These are phyloP conservation scores for Paraphoma chrysanthemicola DNA, from an alignment of 2,329 filamentous ascomycete species.

Conservation along the genomic window DNA sequence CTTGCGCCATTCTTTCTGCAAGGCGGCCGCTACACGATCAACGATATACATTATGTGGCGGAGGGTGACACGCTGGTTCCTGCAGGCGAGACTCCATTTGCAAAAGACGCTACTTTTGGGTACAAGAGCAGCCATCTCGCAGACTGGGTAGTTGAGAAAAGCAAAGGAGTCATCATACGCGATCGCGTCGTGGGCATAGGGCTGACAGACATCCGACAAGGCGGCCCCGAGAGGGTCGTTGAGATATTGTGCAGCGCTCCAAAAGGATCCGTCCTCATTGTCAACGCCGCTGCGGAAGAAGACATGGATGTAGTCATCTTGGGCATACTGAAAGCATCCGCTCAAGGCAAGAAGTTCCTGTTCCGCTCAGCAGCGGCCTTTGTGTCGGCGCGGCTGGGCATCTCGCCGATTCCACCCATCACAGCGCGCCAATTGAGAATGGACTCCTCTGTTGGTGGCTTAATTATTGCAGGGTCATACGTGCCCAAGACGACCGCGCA, in stretches of 20 bases:
- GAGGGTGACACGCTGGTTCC: constrained; percentile 59
- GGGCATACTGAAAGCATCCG: constrained; percentile 53
- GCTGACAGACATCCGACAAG: constrained; percentile 57
- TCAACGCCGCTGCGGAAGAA: constrained; percentile 61
- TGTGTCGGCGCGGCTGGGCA: constrained; percentile 60
- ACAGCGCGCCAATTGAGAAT: constrained; percentile 53
- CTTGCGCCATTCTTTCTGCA: constrained; percentile 67
- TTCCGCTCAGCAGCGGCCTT: constrained; percentile 58
- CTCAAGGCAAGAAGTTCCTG: constrained; percentile 52
- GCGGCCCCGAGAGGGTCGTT: constrained; percentile 53
- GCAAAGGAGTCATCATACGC: constrained; percentile 49
- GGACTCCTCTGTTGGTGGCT: constrained; percentile 53
- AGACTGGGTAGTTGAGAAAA: constrained; percentile 64
- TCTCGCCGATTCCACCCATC: constrained; percentile 60
- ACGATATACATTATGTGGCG: constrained; percentile 65
- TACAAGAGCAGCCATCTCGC: constrained; percentile 61
- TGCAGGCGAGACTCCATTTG: constrained; percentile 62
- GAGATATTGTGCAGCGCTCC: constrained; percentile 49
- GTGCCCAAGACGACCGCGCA: constrained; percentile 67
- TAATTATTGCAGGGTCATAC: constrained; percentile 65
- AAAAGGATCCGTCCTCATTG: constrained; percentile 54
- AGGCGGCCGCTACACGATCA: constrained; percentile 64
- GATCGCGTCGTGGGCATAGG: constrained; percentile 55
- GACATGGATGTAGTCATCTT: constrained; percentile 64
- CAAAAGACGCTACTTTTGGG: constrained; percentile 64